A percentile compares a stretch with the other conserved stretches of the same genome.
These are phyloP conservation scores for Capillidium rhysosporum DNA, from an alignment of 371 early-diverging fungal genomes.

Conservation along the genomic window DNA sequence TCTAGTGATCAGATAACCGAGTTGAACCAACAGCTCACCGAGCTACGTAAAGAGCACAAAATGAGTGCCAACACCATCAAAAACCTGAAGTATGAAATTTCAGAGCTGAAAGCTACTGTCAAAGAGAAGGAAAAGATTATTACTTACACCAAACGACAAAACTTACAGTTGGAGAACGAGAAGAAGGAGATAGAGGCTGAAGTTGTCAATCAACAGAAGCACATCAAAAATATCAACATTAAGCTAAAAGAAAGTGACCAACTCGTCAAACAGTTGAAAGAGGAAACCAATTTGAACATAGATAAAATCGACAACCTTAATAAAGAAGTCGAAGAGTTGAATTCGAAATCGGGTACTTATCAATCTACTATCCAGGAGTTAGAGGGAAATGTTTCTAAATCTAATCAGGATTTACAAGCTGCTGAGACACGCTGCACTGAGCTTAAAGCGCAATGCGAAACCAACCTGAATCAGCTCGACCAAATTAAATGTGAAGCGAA, in stretches of 20 bases:
- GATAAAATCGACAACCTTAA: background rate
- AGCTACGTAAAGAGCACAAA: too few species aligned
- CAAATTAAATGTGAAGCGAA: background rate
- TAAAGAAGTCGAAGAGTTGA: background rate
- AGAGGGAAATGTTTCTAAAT: background rate
- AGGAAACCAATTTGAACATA: background rate
- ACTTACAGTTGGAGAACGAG: background rate
- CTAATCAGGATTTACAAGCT: background rate
- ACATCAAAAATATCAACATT: background rate
- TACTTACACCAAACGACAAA: background rate
- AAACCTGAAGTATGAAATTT: too few species aligned
- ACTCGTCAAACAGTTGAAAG: background rate
- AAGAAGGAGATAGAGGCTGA: slow-evolving; percentile 1
- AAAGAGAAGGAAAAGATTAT: background rate
- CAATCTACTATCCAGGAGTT: background rate
- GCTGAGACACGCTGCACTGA: background rate
- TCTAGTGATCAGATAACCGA: too few species aligned
- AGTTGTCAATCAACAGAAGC: background rate
- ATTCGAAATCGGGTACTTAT: background rate
- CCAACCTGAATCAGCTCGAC: background rate
- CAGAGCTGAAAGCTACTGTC: background rate
- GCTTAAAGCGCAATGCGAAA: background rate
- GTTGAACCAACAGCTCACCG: too few species aligned
- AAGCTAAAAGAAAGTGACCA: background rate
- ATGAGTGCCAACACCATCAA: too few species aligned